Evolutionary conservation across 805 yeast species (phyloP).

Genomic region (Kodamaea kakaduensis): DNA sequence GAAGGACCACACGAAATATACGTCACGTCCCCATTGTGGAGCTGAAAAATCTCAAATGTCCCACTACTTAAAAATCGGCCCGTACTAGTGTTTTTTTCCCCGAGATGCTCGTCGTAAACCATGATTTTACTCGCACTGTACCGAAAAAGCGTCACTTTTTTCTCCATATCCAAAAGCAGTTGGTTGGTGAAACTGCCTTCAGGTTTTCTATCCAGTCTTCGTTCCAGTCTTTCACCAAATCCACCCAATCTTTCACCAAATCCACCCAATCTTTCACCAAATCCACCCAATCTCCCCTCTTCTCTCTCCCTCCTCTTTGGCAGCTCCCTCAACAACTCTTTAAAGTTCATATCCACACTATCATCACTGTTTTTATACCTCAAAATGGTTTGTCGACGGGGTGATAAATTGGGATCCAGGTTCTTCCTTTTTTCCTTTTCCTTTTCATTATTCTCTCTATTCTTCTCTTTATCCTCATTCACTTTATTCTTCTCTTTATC

Average conservation of each 20-base stretch:
- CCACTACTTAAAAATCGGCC: constrained; percentile 62
- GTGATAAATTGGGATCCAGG: too few species aligned
- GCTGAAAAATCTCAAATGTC: constrained; percentile 52
- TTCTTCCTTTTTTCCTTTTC: too few species aligned
- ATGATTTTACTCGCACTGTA: constrained; percentile 30
- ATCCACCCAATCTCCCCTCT: too few species aligned
- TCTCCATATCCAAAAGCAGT: constrained; percentile 27
- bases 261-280: too few species aligned
- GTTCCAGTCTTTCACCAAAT: too few species aligned
- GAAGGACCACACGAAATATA: constrained; percentile 63
- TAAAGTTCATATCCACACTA: constrained; percentile 21
- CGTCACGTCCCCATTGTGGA: constrained; percentile 54
- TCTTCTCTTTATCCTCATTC: too few species aligned
- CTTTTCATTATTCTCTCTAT: too few species aligned
- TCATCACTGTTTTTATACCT: constrained; percentile 33
- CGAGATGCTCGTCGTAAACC: constrained; percentile 33
- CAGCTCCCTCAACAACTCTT: constrained; percentile 20
- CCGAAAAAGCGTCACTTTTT: constrained; percentile 33
- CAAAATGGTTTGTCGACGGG: constrained; percentile 37
- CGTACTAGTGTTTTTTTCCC: constrained; percentile 15
- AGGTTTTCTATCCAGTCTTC: constrained; percentile 1
- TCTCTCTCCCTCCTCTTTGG: too few species aligned
- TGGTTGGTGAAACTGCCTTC: constrained; percentile 3
- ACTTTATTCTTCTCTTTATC: too few species aligned
- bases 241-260: too few species aligned